Percentiles rank a stretch among this genome's conserved stretches.
These are phyloP conservation scores for Aristolochia fimbriata DNA, from an alignment of 164 flowering plant species.

Conservation along the genomic window DNA sequence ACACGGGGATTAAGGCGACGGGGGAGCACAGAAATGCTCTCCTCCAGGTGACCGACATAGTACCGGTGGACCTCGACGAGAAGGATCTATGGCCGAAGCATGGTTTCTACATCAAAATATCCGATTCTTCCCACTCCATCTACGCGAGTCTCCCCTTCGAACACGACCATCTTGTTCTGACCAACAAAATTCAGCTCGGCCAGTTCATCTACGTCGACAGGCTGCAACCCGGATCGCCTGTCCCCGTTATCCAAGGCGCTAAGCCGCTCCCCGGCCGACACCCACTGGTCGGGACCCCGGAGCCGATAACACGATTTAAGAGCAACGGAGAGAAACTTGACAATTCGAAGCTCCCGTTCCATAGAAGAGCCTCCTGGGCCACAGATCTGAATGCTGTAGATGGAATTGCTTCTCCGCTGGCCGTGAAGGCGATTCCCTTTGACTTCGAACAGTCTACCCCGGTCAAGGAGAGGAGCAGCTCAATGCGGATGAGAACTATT, in stretches of 20 bases:
- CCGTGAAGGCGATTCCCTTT: slow-evolving; percentile 51
- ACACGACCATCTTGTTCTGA: slow-evolving; percentile 83
- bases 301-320: slow-evolving; percentile 68
- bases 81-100: slow-evolving; percentile 75
- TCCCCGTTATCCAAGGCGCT: slow-evolving; percentile 64
- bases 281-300: slow-evolving; percentile 88
- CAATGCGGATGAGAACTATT: slow-evolving; percentile 14
- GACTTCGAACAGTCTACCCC: slow-evolving; percentile 77
- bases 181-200: slow-evolving; percentile 88
- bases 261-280: slow-evolving; percentile 86
- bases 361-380: slow-evolving; percentile 77
- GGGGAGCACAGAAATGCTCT: slow-evolving; percentile 80
- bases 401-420: slow-evolving; percentile 31
- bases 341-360: slow-evolving; percentile 16
- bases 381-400: slow-evolving; percentile 23
- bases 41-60: slow-evolving; percentile 87
- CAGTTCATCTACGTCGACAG: slow-evolving; percentile 83
- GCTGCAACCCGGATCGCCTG: slow-evolving; percentile 87
- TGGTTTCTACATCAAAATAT: slow-evolving; percentile 79
- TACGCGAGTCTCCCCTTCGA: slow-evolving; percentile 75
- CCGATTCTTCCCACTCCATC: slow-evolving; percentile 89
- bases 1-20: slow-evolving; percentile 62
- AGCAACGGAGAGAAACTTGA: slow-evolving; percentile 32
- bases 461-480: slow-evolving; percentile 28
- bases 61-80: slow-evolving; percentile 92